Percentiles rank a stretch among this genome's conserved stretches.
These are phyloP conservation scores for Microdochium nivale DNA, from an alignment of 2,329 filamentous ascomycete genomes.

Conservation along the genomic window DNA sequence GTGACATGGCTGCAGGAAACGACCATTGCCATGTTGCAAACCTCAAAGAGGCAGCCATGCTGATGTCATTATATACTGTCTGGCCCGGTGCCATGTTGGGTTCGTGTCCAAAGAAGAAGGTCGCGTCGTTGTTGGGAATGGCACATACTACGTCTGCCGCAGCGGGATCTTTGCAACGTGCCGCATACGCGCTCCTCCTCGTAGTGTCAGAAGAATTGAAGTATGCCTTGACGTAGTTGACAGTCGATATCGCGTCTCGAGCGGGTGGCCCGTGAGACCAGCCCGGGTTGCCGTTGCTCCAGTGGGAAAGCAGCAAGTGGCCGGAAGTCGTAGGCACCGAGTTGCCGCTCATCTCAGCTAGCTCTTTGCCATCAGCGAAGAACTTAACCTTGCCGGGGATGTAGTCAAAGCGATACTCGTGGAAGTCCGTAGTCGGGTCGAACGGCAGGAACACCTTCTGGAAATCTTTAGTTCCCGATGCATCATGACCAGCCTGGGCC, in stretches of 20 bases:
- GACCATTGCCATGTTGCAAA: constrained; percentile 3
- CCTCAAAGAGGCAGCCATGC: constrained; percentile 1
- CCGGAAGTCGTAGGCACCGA: constrained; percentile 53
- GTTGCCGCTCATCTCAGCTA: constrained; percentile 47
- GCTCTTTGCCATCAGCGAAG: constrained; percentile 53
- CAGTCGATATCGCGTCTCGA: constrained; percentile 50
- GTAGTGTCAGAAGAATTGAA: constrained; percentile 58
- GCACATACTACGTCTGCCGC: constrained; percentile 33
- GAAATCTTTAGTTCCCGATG: constrained; percentile 50
- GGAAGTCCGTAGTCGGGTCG: constrained; percentile 54
- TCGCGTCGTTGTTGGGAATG: constrained; percentile 36
- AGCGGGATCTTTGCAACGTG: constrained; percentile 30
- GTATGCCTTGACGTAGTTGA: constrained; percentile 69
- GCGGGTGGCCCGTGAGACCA: constrained; percentile 67
- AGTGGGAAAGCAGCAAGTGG: constrained; percentile 63
- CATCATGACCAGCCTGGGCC: constrained; percentile 50
- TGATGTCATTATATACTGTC: constrained; percentile 24
- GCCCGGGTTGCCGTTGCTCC: constrained; percentile 65
- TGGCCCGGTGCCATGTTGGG: constrained; percentile 39
- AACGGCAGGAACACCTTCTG: constrained; percentile 52
- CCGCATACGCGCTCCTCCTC: constrained; percentile 27
- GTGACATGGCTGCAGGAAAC: constrained; percentile 2
- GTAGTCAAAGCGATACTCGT: constrained; percentile 78
- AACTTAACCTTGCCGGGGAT: constrained; percentile 53
- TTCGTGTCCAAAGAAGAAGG: constrained; percentile 41